These are phyloP conservation scores for Arxiozyma telluris DNA, from an alignment of 1,139 yeast species.

Conservation along the genomic window DNA sequence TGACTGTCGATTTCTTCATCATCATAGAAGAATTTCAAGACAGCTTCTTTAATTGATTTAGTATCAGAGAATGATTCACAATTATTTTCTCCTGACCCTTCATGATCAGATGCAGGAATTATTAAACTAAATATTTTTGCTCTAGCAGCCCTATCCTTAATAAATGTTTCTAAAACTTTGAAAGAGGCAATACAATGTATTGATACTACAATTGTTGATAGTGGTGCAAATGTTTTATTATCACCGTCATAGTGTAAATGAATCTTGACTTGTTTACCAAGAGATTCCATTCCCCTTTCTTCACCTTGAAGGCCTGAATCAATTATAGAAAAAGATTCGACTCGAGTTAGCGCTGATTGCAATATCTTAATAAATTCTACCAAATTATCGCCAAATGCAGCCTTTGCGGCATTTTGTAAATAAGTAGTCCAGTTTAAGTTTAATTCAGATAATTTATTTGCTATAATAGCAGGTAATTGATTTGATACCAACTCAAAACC, in stretches of 20 bases:
- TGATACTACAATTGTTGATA: slow-evolving; percentile 45
- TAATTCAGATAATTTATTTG: slow-evolving; percentile 15
- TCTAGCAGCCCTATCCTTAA: slow-evolving; percentile 35
- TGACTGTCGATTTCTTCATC: slow-evolving; percentile 58
- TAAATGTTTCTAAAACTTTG: slow-evolving; percentile 57
- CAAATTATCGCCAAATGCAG: slow-evolving; percentile 39
- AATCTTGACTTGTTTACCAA: slow-evolving; percentile 66
- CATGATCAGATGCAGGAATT: slow-evolving; percentile 13
- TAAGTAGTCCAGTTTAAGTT: background rate
- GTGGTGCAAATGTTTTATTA: slow-evolving; percentile 13
- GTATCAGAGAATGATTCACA: slow-evolving; percentile 7
- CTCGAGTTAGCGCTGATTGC: slow-evolving; percentile 67
- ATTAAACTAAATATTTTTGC: slow-evolving; percentile 19
- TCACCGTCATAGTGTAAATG: slow-evolving; percentile 36
- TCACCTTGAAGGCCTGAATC: slow-evolving; percentile 41
- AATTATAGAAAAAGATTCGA: slow-evolving; percentile 67
- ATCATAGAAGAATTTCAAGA: slow-evolving; percentile 53
- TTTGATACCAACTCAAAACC: slow-evolving; percentile 72
- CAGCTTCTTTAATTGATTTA: slow-evolving; percentile 30
- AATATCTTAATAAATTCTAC: slow-evolving; percentile 44
- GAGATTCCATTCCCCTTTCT: slow-evolving; percentile 42
- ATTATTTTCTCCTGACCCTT: background rate
- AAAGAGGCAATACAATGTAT: slow-evolving; percentile 91
- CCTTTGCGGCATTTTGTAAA: slow-evolving; percentile 35
- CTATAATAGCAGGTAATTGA: slow-evolving; percentile 48